Evolutionary conservation across 495 filamentous ascomycete species (phyloP).

Genomic region (Aspergillus affinis): DNA sequence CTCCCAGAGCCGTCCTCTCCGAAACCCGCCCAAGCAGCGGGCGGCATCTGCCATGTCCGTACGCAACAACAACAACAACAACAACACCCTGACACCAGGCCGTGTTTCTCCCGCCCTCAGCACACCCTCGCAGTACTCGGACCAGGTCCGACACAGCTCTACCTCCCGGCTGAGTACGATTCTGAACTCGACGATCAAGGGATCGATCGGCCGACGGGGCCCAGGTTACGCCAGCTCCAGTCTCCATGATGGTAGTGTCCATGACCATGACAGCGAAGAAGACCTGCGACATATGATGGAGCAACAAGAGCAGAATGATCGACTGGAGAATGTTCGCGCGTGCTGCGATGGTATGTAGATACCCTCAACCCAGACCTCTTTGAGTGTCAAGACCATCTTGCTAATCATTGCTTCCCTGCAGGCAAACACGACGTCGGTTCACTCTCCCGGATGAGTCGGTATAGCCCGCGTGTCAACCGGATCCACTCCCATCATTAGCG

Average conservation of each 20-base stretch:
- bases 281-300: slow-evolving; percentile 76
- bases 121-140: slow-evolving; percentile 43
- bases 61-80: slow-evolving; percentile 35
- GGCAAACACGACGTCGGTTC: slow-evolving; percentile 63
- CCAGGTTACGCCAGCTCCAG: slow-evolving; percentile 43
- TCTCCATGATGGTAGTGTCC: slow-evolving; percentile 69
- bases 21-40: slow-evolving; percentile 55
- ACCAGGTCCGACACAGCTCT: slow-evolving; percentile 37
- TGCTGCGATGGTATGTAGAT: slow-evolving; percentile 81
- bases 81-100: slow-evolving; percentile 35
- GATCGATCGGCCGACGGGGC: slow-evolving; percentile 42
- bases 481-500: slow-evolving; percentile 36
- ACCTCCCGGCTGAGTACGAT: slow-evolving; percentile 45
- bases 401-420: slow-evolving; percentile 24
- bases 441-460: slow-evolving; percentile 45
- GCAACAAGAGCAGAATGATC: slow-evolving; percentile 70
- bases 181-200: slow-evolving; percentile 46
- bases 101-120: slow-evolving; percentile 43
- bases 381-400: slow-evolving; percentile 5
- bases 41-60: slow-evolving; percentile 47
- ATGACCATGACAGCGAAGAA: slow-evolving; percentile 70
- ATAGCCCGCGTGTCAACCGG: slow-evolving; percentile 43
- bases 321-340: slow-evolving; percentile 90
- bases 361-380: slow-evolving; percentile 14
- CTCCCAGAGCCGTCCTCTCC: slow-evolving; percentile 70